Base-by-base conservation (phyloP, 2,329 filamentous ascomycete genomes). In the Balansia obtecta region DNA sequence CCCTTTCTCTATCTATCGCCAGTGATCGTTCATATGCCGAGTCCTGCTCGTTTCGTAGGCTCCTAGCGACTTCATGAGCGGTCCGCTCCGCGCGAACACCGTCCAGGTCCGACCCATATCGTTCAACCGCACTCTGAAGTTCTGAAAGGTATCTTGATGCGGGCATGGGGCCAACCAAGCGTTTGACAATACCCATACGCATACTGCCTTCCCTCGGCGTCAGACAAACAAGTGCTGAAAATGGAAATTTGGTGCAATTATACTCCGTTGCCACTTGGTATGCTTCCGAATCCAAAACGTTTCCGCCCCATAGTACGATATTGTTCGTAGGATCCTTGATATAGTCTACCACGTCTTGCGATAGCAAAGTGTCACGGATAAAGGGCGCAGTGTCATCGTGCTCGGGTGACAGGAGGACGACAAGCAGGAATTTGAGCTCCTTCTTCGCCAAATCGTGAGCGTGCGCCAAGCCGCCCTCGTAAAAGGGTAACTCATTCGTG, bases 1-100 rank as follows among this genome's bases (percentile, higher is more conserved):
- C 86, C 18, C 91, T 83, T 65, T 95, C 90, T 39, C 90, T 77
- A 66, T 98, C 93, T 53, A 83, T 81, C 10, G 90, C 91, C 32
- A 98, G 72, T 0, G 88, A 95, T 54, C 89, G 81, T 68, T 98
- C 90, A 65, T 98, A 98, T 0, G 93, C 93, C 10, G 81, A 86
- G 63, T 97, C 89, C 64, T 98, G 93, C 65, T 95, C 82, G 53
- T 85, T 79, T n/a, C 90, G 80, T 34, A 98, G 72, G 58, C 72
- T 86, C 44, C 91, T 78, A n/a, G 85, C 79, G 2, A 88, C 82
- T 62, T 94, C 82, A 57, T 95, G 87, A 41, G 89, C 88, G 15
- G 80, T 79, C 49, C 90, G 77, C 59, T 88, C 82, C 2, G 84
- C 79, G n/a, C 90, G 79, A 18, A 86, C 83, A 32, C 81, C 76